Conservation (phyloP, 441 rosid genomes). For the Erysimum cheiri region DNA sequence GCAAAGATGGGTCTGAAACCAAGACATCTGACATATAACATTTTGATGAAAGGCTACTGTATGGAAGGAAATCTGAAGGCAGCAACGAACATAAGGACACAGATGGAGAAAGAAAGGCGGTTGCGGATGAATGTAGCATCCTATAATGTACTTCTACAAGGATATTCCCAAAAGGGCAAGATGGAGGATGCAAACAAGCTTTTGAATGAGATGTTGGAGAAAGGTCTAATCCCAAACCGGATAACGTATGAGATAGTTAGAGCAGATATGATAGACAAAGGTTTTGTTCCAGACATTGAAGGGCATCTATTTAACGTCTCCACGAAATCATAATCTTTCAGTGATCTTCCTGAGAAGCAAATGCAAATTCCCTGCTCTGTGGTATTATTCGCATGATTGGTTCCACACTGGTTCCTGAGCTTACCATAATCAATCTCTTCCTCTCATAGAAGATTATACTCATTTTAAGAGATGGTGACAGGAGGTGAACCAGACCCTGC, state of each 20-base stretch:
- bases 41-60: constrained; percentile 76
- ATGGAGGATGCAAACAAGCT: constrained; percentile 73
- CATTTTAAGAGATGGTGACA: background rate
- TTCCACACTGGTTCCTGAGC: constrained; percentile 14
- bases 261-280: constrained; percentile 82
- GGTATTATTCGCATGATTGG: constrained; percentile 16
- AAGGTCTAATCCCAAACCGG: constrained; percentile 73
- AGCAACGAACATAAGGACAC: constrained; percentile 57
- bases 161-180: constrained; percentile 65
- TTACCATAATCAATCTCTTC: constrained; percentile 1
- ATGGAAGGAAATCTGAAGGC: constrained; percentile 73
- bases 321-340: constrained; percentile 24
- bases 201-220: constrained; percentile 90
- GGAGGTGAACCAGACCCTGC: constrained; percentile 7
- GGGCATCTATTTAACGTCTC: constrained; percentile 65
- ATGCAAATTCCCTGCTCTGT: background rate
- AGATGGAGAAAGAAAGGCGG: constrained; percentile 74
- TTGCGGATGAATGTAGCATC: constrained; percentile 63
- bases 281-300: constrained; percentile 78
- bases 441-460: background rate
- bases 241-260: constrained; percentile 68
- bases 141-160: constrained; percentile 69
- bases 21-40: constrained; percentile 67
- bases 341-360: background rate
- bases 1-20: constrained; percentile 57